Conservation (phyloP, 495 filamentous ascomycete species). For the Achaetomiella virescens region DNA sequence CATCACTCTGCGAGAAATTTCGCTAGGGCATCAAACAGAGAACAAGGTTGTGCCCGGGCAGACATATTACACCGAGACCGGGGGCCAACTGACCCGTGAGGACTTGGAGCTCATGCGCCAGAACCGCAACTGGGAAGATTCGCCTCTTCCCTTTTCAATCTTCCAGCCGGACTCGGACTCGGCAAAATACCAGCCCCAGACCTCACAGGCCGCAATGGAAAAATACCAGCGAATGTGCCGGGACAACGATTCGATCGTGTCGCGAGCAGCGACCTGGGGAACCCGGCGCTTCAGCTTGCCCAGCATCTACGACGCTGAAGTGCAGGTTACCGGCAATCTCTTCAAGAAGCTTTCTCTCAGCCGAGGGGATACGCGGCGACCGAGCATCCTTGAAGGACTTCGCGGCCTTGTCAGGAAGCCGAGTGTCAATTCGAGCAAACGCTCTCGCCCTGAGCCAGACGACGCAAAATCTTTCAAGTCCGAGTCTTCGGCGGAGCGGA, state of each 20-base stretch:
- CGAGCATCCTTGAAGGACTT: slow-evolving; percentile 38
- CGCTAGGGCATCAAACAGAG: slow-evolving; percentile 27
- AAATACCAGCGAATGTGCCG: slow-evolving; percentile 40
- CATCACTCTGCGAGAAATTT: slow-evolving; percentile 34
- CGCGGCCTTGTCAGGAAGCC: slow-evolving; percentile 53
- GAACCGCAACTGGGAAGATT: slow-evolving; percentile 43
- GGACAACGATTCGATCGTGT: slow-evolving; percentile 50
- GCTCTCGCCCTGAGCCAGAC: slow-evolving; percentile 36
- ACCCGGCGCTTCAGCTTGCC: slow-evolving; percentile 57
- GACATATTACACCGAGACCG: slow-evolving; percentile 38
- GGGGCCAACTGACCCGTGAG: slow-evolving; percentile 35
- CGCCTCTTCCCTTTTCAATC: slow-evolving; percentile 39
- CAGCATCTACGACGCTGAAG: slow-evolving; percentile 53
- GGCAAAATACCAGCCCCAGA: slow-evolving; percentile 39
- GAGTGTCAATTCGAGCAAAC: slow-evolving; percentile 42
- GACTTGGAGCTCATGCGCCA: slow-evolving; percentile 43
- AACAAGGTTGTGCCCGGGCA: slow-evolving; percentile 32
- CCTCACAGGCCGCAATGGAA: slow-evolving; percentile 47
- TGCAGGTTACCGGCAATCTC: slow-evolving; percentile 50
- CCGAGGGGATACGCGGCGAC: slow-evolving; percentile 39
- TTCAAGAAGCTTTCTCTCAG: slow-evolving; percentile 58
- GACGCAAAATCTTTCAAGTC: slow-evolving; percentile 32
- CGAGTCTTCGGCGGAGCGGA: slow-evolving; percentile 30
- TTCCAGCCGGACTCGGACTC: slow-evolving; percentile 24
- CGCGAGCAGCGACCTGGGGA: slow-evolving; percentile 68